Evolutionary conservation across 176 grass and related monocot species (phyloP).

Genomic region (Aechmea fasciata): DNA sequence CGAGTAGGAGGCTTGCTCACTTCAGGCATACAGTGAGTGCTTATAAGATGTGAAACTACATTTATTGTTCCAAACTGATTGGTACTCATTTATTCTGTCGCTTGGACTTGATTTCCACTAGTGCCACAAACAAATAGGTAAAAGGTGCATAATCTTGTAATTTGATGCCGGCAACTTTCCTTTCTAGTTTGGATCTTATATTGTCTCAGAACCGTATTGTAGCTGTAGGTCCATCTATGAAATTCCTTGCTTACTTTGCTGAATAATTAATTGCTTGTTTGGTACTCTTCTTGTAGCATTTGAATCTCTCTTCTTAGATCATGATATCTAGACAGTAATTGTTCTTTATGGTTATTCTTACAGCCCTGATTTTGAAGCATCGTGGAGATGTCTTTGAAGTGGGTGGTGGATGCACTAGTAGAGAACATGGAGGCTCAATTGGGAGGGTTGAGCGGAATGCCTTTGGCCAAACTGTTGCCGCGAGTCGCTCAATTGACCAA

Average conservation of each 20-base stretch:
- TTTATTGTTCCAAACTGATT: no score
- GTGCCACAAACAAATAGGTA: no score
- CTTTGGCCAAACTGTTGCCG: conserved; percentile 73
- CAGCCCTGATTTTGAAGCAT: conserved; percentile 82
- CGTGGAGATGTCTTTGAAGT: conserved; percentile 72
- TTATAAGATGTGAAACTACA: no score
- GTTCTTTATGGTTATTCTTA: conserved; percentile 14
- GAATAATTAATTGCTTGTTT: background rate
- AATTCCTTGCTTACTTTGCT: background rate
- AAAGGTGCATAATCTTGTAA: no score
- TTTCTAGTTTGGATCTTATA: no score
- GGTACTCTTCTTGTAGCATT: background rate
- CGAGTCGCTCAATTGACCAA: conserved; percentile 51
- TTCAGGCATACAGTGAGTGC: no score
- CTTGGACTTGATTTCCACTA: no score
- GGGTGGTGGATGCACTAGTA: conserved; percentile 39
- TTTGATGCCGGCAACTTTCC: no score
- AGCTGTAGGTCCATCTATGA: no score
- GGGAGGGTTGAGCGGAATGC: conserved; percentile 35
- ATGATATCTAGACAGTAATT: background rate
- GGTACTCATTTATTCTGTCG: no score
- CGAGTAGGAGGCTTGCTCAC: no score
- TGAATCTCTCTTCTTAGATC: background rate
- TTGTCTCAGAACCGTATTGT: no score
- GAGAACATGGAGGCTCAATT: conserved; percentile 37